Conservation (phyloP, 2,329 filamentous ascomycete genomes). For the Xylariaceae sp. region DNA sequence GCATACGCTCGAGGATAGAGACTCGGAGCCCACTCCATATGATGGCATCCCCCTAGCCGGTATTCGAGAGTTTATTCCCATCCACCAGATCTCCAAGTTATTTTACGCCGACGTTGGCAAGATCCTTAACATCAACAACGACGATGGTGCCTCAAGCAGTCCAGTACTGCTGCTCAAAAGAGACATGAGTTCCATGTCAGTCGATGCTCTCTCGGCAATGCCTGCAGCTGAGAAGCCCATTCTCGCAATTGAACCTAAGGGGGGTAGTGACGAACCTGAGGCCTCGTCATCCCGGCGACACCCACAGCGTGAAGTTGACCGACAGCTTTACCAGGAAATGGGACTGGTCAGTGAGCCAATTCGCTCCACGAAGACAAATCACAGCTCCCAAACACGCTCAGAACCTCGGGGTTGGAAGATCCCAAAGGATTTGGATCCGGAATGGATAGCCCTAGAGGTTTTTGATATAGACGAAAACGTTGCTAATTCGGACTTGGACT, state of each 20-base stretch:
- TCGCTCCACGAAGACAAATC: neutral
- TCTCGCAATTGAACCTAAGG: conserved; percentile 15
- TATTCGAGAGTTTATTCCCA: conserved; percentile 49
- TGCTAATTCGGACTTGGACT: conserved; percentile 26
- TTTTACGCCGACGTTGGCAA: conserved; percentile 91
- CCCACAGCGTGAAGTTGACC: conserved; percentile 43
- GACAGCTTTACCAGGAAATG: conserved; percentile 40
- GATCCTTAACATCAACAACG: conserved; percentile 69
- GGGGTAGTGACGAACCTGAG: conserved; percentile 18
- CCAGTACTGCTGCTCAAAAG: conserved; percentile 71
- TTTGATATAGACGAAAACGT: conserved; percentile 55
- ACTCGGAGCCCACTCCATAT: conserved; percentile 30
- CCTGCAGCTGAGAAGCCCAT: conserved; percentile 44
- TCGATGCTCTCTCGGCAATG: conserved; percentile 28
- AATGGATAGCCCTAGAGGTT: conserved; percentile 89
- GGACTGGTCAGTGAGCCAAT: conserved; percentile 13
- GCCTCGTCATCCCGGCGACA: conserved; percentile 23
- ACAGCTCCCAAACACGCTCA: conserved; percentile 1
- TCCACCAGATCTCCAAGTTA: conserved; percentile 70
- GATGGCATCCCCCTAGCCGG: conserved; percentile 41
- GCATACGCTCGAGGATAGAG: conserved; percentile 40
- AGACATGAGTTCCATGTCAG: conserved; percentile 54
- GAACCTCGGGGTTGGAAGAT: conserved; percentile 47
- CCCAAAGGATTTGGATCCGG: conserved; percentile 71
- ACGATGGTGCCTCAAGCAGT: conserved; percentile 60